These are phyloP conservation scores for Pseudogymnoascus sp. DNA, from an alignment of 2,329 filamentous ascomycete species.

Conservation along the genomic window DNA sequence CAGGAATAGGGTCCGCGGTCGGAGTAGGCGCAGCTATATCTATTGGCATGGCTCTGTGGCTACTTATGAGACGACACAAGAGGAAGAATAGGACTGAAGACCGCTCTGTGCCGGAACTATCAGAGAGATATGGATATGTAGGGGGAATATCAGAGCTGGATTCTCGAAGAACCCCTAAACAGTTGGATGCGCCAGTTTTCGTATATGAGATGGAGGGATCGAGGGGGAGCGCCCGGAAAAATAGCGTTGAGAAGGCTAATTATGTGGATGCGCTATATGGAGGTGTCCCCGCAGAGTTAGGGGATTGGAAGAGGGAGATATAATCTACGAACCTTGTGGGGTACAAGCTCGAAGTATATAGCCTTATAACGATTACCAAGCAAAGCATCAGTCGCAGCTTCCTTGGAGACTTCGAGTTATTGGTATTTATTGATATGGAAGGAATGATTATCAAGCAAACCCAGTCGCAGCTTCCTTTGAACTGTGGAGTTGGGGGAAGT, in stretches of 20 bases:
- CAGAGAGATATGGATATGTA: not conserved
- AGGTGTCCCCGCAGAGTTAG: not conserved
- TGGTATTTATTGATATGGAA: no score
- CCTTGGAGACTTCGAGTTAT: no score
- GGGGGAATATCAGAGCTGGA: not conserved
- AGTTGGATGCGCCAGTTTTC: not conserved
- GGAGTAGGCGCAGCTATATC: not conserved
- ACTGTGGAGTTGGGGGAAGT: no score
- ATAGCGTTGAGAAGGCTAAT: not conserved
- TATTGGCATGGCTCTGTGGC: not conserved
- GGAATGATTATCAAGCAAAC: no score
- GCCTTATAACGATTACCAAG: no score
- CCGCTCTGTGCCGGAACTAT: not conserved
- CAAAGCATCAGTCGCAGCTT: no score
- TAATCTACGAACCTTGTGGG: not conserved
- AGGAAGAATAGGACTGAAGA: not conserved
- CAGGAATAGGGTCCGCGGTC: conserved; percentile 1
- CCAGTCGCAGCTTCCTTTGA: no score
- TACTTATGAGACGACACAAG: not conserved
- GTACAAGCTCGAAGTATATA: not conserved
- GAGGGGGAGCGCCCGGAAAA: not conserved
- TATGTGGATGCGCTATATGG: not conserved
- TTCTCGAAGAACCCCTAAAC: not conserved
- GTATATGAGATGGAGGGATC: not conserved
- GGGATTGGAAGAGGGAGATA: not conserved